Evolutionary conservation across 441 rosid species (phyloP), one percentile per base, ranked within the genome.

Genomic region (Arabidopsis hybrid): DNA sequence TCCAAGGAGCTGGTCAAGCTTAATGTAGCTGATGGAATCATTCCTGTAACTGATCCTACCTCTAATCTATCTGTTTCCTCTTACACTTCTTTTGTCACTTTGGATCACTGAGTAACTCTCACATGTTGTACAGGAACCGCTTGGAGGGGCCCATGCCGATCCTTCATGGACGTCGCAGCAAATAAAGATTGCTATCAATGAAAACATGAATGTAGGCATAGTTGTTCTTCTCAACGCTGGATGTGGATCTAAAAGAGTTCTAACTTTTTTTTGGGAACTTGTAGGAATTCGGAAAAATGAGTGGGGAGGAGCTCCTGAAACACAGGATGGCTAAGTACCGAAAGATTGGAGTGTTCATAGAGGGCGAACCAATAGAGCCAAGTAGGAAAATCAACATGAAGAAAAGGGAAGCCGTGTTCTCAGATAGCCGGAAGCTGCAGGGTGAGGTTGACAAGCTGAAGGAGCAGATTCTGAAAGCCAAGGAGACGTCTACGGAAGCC

Each of bases 81-180:
- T 32, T 43, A 65, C 12, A 38, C 32, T 32, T 69, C 61, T 52
- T 51, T 63, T 43, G 31, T 42, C 18, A 21, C 5, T 51, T 35
- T 53, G 69, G 38, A 66, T 46, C 53, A 34, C 0, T 32, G 47
- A 52, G 50, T 11, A 55, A 60, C 52, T 52, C 74, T 69, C 55
- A 38, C 51, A 52, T 80, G 26, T 51, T 66, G 69, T 18, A 60
- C 82, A 92, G 96, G 99, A 95, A 80, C 99, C 99, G 9, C 88
- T 90, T 49, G 97, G 97, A 35, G 97, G 99, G 51, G 99, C 97
- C 29, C 97, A 95, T 80, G 87, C 91, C 42, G 93, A 89, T 83
- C 94, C 97, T 21, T 58, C 82, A 39, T 85, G 90, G 94, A 86
- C 97, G 52, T 89, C 98, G 38, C 86, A 84, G 74, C 88, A 83